These are phyloP conservation scores for Kazachstania taianensis DNA, from an alignment of 805 yeast genomes.

Conservation along the genomic window DNA sequence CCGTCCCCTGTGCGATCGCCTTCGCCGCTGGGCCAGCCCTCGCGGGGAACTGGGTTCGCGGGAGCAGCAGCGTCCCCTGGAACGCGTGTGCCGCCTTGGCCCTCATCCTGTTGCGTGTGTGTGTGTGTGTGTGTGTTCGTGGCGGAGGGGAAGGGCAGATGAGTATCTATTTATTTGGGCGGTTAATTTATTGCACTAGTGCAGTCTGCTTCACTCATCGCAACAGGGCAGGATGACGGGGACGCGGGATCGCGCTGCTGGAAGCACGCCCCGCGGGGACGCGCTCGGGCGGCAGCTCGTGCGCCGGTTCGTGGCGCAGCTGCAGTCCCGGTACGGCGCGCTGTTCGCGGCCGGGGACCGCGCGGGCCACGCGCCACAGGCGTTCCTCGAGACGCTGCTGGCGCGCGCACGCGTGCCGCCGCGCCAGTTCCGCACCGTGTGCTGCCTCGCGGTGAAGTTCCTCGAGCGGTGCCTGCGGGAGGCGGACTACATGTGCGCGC, in stretches of 20 bases:
- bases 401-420: slow-evolving; percentile 12
- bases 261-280: too few species aligned
- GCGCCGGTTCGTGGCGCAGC: neutral
- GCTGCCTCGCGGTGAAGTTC: slow-evolving; percentile 19
- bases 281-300: neutral
- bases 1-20: slow-evolving; percentile 44
- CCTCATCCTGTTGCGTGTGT: too few species aligned
- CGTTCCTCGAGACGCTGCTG: slow-evolving; percentile 12
- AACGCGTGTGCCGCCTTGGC: slow-evolving; percentile 29
- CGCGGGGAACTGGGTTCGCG: slow-evolving; percentile 57
- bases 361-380: neutral
- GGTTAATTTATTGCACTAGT: too few species aligned
- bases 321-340: neutral
- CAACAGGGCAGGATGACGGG: too few species aligned
- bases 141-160: too few species aligned
- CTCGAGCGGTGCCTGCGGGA: slow-evolving; percentile 13
- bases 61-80: slow-evolving; percentile 50
- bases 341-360: neutral
- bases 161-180: too few species aligned
- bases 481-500: slow-evolving; percentile 14
- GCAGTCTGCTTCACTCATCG: too few species aligned
- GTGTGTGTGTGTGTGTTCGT: too few species aligned
- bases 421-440: slow-evolving; percentile 18
- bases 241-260: too few species aligned
- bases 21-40: slow-evolving; percentile 40